Conservation (phyloP, 352 stramenopile species). For the Globisporangium acanthophoron region DNA sequence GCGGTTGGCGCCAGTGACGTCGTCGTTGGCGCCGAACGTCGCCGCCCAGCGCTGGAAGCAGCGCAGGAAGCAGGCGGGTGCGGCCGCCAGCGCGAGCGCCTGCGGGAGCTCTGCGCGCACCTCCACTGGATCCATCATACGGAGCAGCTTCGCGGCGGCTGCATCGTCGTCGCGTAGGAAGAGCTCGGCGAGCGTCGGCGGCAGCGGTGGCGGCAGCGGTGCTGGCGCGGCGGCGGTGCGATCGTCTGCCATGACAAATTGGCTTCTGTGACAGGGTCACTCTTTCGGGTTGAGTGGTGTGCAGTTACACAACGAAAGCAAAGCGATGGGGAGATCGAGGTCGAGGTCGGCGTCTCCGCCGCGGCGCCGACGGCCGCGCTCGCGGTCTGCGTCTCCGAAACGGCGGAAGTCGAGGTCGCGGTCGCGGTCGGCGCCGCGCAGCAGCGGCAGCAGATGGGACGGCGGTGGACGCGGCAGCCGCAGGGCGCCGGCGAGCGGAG, state of each 20-base stretch:
- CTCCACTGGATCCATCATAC: slow-evolving; percentile 27
- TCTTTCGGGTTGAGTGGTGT: background rate
- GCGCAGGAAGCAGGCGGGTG: slow-evolving; percentile 34
- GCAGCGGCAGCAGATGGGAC: background rate
- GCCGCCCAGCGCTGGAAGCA: slow-evolving; percentile 24
- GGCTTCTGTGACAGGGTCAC: background rate
- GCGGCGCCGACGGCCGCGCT: slow-evolving; percentile 6
- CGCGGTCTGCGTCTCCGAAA: slow-evolving; percentile 4
- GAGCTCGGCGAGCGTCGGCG: slow-evolving; percentile 21
- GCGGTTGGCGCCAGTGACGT: background rate
- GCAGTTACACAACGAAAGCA: background rate
- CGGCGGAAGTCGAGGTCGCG: background rate
- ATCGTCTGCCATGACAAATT: background rate
- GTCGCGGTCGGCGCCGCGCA: background rate
- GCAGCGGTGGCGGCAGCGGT: background rate
- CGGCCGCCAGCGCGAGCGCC: slow-evolving; percentile 21
- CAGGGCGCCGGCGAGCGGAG: background rate
- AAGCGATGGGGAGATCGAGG: background rate
- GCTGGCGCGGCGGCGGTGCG: no score
- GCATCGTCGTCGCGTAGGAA: slow-evolving; percentile 22
- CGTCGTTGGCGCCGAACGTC: background rate
- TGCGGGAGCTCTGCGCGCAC: slow-evolving; percentile 24
- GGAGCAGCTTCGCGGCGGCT: slow-evolving; percentile 26
- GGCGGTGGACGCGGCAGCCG: background rate
- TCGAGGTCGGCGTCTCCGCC: background rate